These are phyloP conservation scores for Lagenidium giganteum DNA, from an alignment of 352 stramenopile genomes.

Conservation along the genomic window DNA sequence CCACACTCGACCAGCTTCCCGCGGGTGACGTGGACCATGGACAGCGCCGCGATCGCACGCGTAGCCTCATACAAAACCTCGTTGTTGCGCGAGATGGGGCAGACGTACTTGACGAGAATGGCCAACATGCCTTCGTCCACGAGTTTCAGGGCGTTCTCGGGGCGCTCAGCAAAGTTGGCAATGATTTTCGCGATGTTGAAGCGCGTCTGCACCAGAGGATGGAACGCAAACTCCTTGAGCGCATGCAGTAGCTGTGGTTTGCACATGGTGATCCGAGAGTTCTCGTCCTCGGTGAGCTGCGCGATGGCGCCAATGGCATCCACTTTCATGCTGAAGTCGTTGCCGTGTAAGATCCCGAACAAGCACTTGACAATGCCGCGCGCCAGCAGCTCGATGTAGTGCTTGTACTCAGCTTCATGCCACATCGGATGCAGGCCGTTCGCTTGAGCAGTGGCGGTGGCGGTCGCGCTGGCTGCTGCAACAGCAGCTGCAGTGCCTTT, in stretches of 20 bases:
- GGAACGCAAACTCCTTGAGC: constrained; percentile 60
- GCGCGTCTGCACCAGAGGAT: constrained; percentile 47
- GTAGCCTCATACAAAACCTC: constrained; percentile 53
- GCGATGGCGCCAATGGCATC: constrained; percentile 62
- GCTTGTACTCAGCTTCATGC: constrained; percentile 42
- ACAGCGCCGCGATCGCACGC: constrained; percentile 54
- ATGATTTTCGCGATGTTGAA: constrained; percentile 67
- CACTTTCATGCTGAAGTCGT: constrained; percentile 68
- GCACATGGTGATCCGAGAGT: constrained; percentile 63
- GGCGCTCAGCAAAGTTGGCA: constrained; percentile 68
- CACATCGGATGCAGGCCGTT: constrained; percentile 1
- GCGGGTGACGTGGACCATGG: constrained; percentile 47
- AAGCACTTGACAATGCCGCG: constrained; percentile 69
- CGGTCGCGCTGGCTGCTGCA: too few relatives aligned
- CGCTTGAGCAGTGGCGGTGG: background rate
- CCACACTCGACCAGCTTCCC: constrained; percentile 56
- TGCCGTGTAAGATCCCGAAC: constrained; percentile 60
- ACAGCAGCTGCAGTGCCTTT: background rate
- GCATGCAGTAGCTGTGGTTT: constrained; percentile 53
- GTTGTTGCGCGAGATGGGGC: constrained; percentile 38
- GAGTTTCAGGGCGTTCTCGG: constrained; percentile 69
- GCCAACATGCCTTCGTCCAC: constrained; percentile 55
- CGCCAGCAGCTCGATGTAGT: constrained; percentile 68
- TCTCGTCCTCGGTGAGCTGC: constrained; percentile 56
- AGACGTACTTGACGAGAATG: constrained; percentile 72